These are phyloP conservation scores for Sechiopsis laciniata DNA, from an alignment of 306 rosid species.

Conservation along the genomic window DNA sequence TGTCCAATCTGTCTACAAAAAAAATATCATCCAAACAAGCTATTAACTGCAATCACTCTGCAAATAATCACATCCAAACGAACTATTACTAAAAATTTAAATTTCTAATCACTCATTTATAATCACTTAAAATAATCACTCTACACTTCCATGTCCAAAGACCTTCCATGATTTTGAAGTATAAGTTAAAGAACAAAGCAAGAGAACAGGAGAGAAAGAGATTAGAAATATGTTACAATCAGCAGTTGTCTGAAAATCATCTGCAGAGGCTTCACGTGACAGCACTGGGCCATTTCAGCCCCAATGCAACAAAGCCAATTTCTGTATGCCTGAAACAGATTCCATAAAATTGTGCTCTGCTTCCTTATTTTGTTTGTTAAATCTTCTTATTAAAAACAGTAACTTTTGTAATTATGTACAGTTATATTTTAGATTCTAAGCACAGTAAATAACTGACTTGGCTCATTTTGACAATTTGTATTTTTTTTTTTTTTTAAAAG, in stretches of 20 bases:
- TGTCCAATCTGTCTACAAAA: too few relatives aligned
- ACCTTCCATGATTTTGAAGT: neutral
- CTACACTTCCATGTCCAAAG: too few relatives aligned
- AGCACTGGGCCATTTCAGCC: slow-evolving; percentile 18
- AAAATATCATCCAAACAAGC: too few relatives aligned
- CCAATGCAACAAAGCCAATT: slow-evolving; percentile 14
- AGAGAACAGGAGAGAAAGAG: neutral
- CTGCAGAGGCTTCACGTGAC: slow-evolving; percentile 21
- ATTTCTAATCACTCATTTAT: too few relatives aligned
- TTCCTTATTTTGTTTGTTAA: slow-evolving; percentile 2
- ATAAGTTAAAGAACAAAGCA: neutral
- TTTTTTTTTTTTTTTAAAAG: neutral
- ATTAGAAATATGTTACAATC: slow-evolving; percentile 15
- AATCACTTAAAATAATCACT: too few relatives aligned
- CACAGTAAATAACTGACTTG: neutral
- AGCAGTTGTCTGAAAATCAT: neutral
- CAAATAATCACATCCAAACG: too few relatives aligned
- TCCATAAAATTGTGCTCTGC: slow-evolving; percentile 15
- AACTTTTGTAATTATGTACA: slow-evolving; percentile 15
- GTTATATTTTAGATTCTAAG: slow-evolving; percentile 10
- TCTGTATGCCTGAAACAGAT: slow-evolving; percentile 17
- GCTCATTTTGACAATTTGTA: neutral
- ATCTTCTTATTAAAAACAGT: slow-evolving; percentile 4
- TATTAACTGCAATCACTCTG: too few relatives aligned
- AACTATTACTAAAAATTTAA: too few relatives aligned